A percentile compares a stretch with the other conserved stretches of the same genome.
phyloP scores from a whole-genome alignment of 805 yeast species.

The Teunomyces lycoperdinae region DNA sequence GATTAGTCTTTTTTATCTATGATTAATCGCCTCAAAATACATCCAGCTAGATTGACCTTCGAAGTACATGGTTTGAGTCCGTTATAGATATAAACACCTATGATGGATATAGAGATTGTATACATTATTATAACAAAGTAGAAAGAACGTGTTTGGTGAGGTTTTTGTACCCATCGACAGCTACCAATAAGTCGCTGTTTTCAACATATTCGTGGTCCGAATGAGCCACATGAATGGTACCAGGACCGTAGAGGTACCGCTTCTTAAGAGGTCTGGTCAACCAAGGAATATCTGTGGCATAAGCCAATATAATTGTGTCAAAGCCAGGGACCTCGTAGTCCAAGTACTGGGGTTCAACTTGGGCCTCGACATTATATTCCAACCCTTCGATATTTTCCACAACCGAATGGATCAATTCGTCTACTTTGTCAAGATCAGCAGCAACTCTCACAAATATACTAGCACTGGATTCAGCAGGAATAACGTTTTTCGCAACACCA shows the following conservation, averaged over 20 bases:
- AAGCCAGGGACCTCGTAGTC: constrained; percentile 67
- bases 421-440: constrained; percentile 38
- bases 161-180: constrained; percentile 53
- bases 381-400: constrained; percentile 27
- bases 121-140: constrained; percentile 22
- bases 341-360: constrained; percentile 42
- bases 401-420: constrained; percentile 30
- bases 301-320: constrained; percentile 48
- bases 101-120: constrained; percentile 47
- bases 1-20: constrained; percentile 1
- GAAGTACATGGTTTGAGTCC: constrained; percentile 47
- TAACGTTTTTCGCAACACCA: constrained; percentile 66
- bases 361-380: constrained; percentile 12
- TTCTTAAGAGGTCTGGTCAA: constrained; percentile 20
- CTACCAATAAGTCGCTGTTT: constrained; percentile 43
- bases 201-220: constrained; percentile 54
- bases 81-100: constrained; percentile 26
- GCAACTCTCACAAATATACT: constrained; percentile 53
- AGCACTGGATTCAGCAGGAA: constrained; percentile 58
- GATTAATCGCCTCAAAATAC: constrained; percentile 9
- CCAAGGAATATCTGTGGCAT: constrained; percentile 43
- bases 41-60: constrained; percentile 31
- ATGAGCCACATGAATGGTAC: constrained; percentile 60
- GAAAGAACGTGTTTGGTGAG: constrained; percentile 28
- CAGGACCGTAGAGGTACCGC: constrained; percentile 65